Evolutionary conservation across 1,139 yeast species (phyloP).

Genomic region (Hansenula lynferdii): DNA sequence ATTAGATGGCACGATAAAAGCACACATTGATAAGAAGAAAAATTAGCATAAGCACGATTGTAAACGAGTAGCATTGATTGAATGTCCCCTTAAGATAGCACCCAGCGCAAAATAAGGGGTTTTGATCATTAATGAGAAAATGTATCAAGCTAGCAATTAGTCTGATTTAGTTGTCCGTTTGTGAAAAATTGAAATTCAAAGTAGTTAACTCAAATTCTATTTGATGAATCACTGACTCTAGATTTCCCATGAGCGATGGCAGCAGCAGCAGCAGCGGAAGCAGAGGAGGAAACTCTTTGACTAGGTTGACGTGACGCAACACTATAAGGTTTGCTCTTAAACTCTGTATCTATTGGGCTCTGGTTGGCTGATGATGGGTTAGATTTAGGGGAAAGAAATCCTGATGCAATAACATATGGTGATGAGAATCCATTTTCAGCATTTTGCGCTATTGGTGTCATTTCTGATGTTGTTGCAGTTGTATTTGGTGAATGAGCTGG

Average conservation of each 20-base stretch:
- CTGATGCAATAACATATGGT: conserved; percentile 57
- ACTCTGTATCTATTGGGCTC: conserved; percentile 18
- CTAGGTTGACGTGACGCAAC: conserved; percentile 17
- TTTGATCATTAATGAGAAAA: too few relatives aligned
- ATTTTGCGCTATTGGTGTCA: conserved; percentile 14
- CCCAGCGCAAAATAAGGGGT: too few relatives aligned
- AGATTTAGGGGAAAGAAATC: conserved; percentile 43
- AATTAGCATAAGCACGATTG: too few relatives aligned
- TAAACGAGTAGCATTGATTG: too few relatives aligned
- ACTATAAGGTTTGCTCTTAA: conserved; percentile 18
- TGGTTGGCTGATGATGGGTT: conserved; percentile 9
- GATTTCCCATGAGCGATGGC: conserved; percentile 6
- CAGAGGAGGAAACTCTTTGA: conserved; percentile 11
- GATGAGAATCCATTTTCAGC: conserved; percentile 46
- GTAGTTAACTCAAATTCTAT: not conserved
- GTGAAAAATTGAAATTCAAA: too few relatives aligned
- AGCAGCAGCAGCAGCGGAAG: conserved; percentile 17
- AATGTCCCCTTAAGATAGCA: too few relatives aligned
- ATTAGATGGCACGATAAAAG: too few relatives aligned
- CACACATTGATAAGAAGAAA: too few relatives aligned
- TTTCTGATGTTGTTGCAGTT: conserved; percentile 18
- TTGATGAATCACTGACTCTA: not conserved
- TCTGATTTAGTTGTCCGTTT: too few relatives aligned
- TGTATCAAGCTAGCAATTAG: too few relatives aligned
- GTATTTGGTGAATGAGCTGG: conserved; percentile 22